These are phyloP conservation scores for Boeremia lycopersici DNA, from an alignment of 2,329 filamentous ascomycete species.

Conservation along the genomic window DNA sequence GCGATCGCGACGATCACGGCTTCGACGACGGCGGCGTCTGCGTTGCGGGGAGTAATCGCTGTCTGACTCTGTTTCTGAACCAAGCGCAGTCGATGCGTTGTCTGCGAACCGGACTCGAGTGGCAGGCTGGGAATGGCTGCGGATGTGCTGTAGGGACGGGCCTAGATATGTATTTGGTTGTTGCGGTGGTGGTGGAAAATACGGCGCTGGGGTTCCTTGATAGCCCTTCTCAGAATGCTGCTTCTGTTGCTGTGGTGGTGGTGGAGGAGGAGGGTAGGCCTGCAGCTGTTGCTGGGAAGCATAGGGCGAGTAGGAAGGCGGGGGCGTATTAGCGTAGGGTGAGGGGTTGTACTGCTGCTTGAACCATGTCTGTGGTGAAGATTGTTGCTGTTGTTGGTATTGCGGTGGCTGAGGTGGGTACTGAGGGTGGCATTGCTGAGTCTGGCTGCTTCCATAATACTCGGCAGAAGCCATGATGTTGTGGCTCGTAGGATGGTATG, in stretches of 20 bases:
- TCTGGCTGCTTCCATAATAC: conserved; percentile 39
- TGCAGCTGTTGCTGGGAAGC: conserved; percentile 31
- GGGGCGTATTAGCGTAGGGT: conserved; percentile 18
- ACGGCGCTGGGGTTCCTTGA: conserved; percentile 2
- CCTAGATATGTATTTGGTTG: conserved; percentile 31
- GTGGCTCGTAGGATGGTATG: background rate
- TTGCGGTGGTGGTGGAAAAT: conserved; percentile 17
- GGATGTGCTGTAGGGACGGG: conserved; percentile 30
- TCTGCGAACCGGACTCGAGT: conserved; percentile 39
- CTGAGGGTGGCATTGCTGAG: conserved; percentile 29
- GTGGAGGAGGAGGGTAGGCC: conserved; percentile 23
- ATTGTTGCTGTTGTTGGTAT: conserved; percentile 25
- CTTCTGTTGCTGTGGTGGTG: conserved; percentile 13
- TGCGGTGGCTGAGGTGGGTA: conserved; percentile 26
- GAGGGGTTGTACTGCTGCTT: conserved; percentile 18
- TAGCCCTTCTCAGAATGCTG: conserved; percentile 9
- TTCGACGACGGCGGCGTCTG: conserved; percentile 18
- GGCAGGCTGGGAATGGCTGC: conserved; percentile 43
- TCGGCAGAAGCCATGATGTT: conserved; percentile 41
- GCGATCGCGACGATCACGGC: conserved; percentile 17
- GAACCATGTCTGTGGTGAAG: conserved; percentile 17
- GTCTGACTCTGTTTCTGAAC: conserved; percentile 27
- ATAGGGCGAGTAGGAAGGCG: conserved; percentile 30
- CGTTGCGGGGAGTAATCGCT: conserved; percentile 22
- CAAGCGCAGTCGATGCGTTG: conserved; percentile 21